Conservation (phyloP, 2,329 filamentous ascomycete genomes). For the Geosmithia flava region DNA sequence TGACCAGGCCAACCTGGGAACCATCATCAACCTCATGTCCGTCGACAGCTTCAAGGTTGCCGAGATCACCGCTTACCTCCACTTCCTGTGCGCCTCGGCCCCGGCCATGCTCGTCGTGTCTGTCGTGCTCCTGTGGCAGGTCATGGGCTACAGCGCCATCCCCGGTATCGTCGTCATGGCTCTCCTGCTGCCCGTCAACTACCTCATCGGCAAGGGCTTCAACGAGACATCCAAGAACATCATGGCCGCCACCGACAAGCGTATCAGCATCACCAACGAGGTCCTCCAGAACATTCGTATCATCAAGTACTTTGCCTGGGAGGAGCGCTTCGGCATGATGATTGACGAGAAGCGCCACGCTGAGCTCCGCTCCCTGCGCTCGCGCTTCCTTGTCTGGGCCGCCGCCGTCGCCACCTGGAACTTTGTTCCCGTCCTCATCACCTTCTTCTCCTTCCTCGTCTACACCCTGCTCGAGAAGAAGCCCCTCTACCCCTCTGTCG, state of each 20-base stretch:
- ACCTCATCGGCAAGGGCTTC: conserved; percentile 78
- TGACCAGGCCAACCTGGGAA: conserved; percentile 80
- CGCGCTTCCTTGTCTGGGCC: conserved; percentile 84
- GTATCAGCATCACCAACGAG: conserved; percentile 94
- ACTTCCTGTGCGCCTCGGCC: conserved; percentile 87
- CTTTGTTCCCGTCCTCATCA: conserved; percentile 87
- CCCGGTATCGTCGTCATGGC: conserved; percentile 88
- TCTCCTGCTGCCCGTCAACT: conserved; percentile 79
- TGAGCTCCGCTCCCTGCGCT: conserved; percentile 69
- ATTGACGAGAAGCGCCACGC: conserved; percentile 78
- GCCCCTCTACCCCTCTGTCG: conserved; percentile 78
- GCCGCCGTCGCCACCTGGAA: conserved; percentile 92
- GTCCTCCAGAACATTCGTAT: conserved; percentile 95
- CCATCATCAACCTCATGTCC: conserved; percentile 99
- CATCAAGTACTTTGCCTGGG: conserved; percentile 99
- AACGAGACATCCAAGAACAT: conserved; percentile 80
- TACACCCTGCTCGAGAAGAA: conserved; percentile 88
- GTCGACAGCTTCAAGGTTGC: conserved; percentile 98
- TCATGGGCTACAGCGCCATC: conserved; percentile 87
- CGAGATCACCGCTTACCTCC: conserved; percentile 86
- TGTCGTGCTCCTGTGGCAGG: conserved; percentile 70
- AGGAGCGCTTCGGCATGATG: conserved; percentile 73
- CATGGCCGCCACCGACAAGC: conserved; percentile 83
- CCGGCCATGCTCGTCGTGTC: conserved; percentile 80
- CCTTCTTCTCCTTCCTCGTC: conserved; percentile 88